phyloP scores from a whole-genome alignment of 495 filamentous ascomycete species.

The Trichoderma reesei region DNA sequence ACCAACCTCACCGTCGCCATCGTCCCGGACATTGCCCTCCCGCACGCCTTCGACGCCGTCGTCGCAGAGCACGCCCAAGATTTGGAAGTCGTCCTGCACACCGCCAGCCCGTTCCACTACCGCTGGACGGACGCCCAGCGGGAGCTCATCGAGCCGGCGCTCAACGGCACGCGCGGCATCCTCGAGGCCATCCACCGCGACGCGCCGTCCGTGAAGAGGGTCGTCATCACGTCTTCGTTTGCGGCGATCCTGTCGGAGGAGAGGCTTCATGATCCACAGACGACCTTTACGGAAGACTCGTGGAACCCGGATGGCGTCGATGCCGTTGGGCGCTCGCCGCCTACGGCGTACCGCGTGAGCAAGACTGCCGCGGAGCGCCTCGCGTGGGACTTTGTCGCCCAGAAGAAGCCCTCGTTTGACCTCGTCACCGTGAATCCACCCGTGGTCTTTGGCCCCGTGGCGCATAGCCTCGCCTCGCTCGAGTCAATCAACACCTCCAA shows the following conservation, averaged over 20 bases:
- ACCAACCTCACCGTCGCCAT: slow-evolving; percentile 58
- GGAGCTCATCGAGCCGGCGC: slow-evolving; percentile 74
- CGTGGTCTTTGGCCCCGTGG: slow-evolving; percentile 49
- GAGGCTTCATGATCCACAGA: slow-evolving; percentile 27
- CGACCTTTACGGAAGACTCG: slow-evolving; percentile 58
- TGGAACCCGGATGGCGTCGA: slow-evolving; percentile 81
- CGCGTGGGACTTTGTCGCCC: slow-evolving; percentile 48
- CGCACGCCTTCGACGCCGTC: slow-evolving; percentile 70
- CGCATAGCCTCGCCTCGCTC: slow-evolving; percentile 30
- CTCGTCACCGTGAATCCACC: slow-evolving; percentile 58
- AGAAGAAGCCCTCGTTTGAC: slow-evolving; percentile 44
- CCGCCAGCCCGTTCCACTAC: slow-evolving; percentile 79
- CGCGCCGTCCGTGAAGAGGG: slow-evolving; percentile 68
- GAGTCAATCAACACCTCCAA: slow-evolving; percentile 49
- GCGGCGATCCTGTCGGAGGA: slow-evolving; percentile 57
- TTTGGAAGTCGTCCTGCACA: slow-evolving; percentile 82
- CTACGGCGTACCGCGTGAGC: slow-evolving; percentile 58
- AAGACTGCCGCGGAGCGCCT: slow-evolving; percentile 52
- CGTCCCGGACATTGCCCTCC: slow-evolving; percentile 72
- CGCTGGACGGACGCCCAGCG: slow-evolving; percentile 59
- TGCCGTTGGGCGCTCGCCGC: slow-evolving; percentile 44
- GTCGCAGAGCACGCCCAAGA: slow-evolving; percentile 71
- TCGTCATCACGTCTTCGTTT: slow-evolving; percentile 81
- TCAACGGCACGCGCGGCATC: slow-evolving; percentile 76
- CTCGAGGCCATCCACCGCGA: slow-evolving; percentile 63